Evolutionary conservation across 176 grass and related monocot genomes (phyloP).

Genomic region (barley (Hordeum vulgare)): DNA sequence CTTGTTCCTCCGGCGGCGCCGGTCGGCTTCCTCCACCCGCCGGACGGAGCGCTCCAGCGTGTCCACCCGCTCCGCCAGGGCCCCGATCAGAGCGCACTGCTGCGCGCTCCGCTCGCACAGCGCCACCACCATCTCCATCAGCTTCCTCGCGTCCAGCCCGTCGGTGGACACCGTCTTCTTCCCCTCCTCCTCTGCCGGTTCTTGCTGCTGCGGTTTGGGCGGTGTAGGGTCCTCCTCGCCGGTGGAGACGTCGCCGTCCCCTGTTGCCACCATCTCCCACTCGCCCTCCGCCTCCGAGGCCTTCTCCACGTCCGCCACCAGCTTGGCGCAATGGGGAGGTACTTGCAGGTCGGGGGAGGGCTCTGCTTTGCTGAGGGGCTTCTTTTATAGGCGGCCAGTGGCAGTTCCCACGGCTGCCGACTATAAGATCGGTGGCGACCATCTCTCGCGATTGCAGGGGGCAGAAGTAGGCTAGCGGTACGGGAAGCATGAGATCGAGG

Average conservation of each 20-base stretch:
- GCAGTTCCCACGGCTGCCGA: too few species aligned
- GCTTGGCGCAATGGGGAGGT: too few species aligned
- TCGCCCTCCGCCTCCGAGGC: neutral
- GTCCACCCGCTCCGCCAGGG: conserved; percentile 43
- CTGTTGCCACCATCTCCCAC: conserved; percentile 27
- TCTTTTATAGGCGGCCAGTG: too few species aligned
- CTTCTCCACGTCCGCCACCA: neutral
- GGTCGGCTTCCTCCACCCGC: conserved; percentile 27
- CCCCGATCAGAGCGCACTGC: conserved; percentile 22
- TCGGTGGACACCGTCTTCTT: neutral
- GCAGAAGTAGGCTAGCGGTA: too few species aligned
- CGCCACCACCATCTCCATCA: conserved; percentile 50
- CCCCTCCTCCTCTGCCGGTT: neutral
- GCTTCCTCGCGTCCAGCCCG: neutral
- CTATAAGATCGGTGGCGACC: too few species aligned
- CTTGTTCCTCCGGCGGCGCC: neutral
- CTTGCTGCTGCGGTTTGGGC: too few species aligned
- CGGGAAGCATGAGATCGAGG: too few species aligned
- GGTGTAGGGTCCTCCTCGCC: neutral
- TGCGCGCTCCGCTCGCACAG: conserved; percentile 44
- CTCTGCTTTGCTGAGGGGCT: too few species aligned
- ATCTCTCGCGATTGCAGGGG: too few species aligned
- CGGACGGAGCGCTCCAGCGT: conserved; percentile 50
- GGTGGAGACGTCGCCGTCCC: neutral
- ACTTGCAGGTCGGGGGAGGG: too few species aligned